These are phyloP conservation scores for Boletus vermiculosoides DNA, from an alignment of 768 basidiomycete genomes.

Conservation along the genomic window DNA sequence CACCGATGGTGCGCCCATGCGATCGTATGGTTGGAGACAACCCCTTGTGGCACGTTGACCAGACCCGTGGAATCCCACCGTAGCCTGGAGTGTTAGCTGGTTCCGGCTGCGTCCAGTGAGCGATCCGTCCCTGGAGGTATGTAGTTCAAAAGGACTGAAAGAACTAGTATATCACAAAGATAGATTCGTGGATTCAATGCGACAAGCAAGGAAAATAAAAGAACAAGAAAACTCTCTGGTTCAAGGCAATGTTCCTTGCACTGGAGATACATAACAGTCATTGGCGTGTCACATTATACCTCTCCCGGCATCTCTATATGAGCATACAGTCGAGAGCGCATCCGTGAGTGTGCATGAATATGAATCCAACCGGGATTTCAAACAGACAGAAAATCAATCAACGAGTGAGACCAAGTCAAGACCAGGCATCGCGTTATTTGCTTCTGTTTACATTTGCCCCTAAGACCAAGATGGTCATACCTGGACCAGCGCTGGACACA, in stretches of 20 bases:
- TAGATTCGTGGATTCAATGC: background rate
- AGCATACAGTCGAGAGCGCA: background rate
- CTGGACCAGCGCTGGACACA: background rate
- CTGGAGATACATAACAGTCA: too few relatives aligned
- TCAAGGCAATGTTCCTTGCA: too few relatives aligned
- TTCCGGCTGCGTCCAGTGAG: too few relatives aligned
- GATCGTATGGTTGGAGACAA: conserved; percentile 58
- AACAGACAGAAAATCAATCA: too few relatives aligned
- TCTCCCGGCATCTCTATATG: background rate
- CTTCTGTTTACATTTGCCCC: conserved; percentile 7
- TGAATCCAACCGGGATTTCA: background rate
- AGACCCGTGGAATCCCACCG: too few relatives aligned
- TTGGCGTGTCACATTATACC: background rate
- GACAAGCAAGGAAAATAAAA: too few relatives aligned
- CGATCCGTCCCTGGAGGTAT: too few relatives aligned
- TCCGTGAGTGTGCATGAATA: background rate
- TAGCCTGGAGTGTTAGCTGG: too few relatives aligned
- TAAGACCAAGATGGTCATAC: background rate
- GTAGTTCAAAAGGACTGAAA: background rate
- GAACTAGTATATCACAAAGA: background rate
- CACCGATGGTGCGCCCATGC: conserved; percentile 67
- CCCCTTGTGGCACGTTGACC: too few relatives aligned
- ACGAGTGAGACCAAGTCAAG: too few relatives aligned
- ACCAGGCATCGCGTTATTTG: too few relatives aligned
- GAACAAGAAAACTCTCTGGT: too few relatives aligned